Percentiles rank a stretch among this genome's conserved stretches.
phyloP scores from a whole-genome alignment of 169 alveolate genomes.

The Besnoitia besnoiti region DNA sequence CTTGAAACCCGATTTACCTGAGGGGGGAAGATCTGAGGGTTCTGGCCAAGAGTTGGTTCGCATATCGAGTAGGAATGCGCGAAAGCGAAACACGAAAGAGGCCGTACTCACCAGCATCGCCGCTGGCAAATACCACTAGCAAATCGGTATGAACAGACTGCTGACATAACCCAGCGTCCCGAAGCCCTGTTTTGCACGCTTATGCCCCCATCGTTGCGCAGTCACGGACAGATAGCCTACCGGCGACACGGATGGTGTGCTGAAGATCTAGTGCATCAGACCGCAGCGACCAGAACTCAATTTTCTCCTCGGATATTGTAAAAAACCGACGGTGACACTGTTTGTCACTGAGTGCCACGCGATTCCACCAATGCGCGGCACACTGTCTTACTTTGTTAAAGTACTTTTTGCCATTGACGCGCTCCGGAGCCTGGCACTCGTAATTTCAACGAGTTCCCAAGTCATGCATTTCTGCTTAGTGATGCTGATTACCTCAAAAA shows the following conservation, averaged over 20 bases:
- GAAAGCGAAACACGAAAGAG: background rate
- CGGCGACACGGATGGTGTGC: constrained; percentile 45
- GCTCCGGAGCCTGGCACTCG: constrained; percentile 59
- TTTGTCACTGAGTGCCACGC: background rate
- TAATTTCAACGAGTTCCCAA: background rate
- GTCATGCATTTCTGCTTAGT: background rate
- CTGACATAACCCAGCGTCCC: constrained; percentile 67
- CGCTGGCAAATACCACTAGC: constrained; percentile 56
- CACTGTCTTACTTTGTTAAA: constrained; percentile 36
- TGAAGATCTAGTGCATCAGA: constrained; percentile 42
- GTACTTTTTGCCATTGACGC: constrained; percentile 64
- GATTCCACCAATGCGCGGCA: too few relatives aligned
- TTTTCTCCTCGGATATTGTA: constrained; percentile 50
- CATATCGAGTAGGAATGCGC: too few relatives aligned
- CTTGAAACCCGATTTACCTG: background rate
- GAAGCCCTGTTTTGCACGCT: constrained; percentile 37
- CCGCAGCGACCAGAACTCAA: constrained; percentile 61
- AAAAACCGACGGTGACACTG: constrained; percentile 53
- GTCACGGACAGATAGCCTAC: background rate
- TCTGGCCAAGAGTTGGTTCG: background rate
- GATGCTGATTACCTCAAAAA: constrained; percentile 52
- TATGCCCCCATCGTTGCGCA: background rate
- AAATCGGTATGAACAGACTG: constrained; percentile 55
- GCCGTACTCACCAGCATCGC: background rate
- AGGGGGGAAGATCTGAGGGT: background rate